Conservation (phyloP, 192 early-diverging fungal genomes). For the Phlyctochytrium arcticum region DNA sequence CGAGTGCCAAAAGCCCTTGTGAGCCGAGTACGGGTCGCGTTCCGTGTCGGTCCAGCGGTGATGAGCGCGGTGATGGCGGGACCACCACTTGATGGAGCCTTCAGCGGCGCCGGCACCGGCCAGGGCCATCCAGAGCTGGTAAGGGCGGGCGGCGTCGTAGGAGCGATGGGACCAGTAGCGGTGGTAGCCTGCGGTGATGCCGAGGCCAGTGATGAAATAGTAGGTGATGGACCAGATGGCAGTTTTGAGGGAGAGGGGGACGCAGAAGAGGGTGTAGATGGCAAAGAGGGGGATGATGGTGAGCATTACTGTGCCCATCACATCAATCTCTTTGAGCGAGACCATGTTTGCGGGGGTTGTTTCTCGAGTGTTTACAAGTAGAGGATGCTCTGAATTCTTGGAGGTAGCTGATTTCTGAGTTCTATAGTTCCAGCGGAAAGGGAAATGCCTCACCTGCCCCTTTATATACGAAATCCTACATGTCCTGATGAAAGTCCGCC, state of each 20-base stretch:
- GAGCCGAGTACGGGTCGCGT: constrained; percentile 50
- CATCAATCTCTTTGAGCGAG: constrained; percentile 30
- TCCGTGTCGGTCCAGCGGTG: constrained; percentile 56
- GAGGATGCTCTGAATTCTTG: too few relatives aligned
- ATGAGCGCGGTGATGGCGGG: constrained; percentile 45
- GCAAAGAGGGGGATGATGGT: constrained; percentile 67
- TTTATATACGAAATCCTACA: too few relatives aligned
- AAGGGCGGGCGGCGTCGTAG: constrained; percentile 39
- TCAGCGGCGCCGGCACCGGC: constrained; percentile 42
- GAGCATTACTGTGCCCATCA: constrained; percentile 32
- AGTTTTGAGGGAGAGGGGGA: constrained; percentile 64
- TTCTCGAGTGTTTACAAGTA: too few relatives aligned
- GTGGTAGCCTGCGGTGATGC: constrained; percentile 67
- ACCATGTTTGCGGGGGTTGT: constrained; percentile 8
- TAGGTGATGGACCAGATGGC: constrained; percentile 65
- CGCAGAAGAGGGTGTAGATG: constrained; percentile 73
- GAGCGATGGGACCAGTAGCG: constrained; percentile 51
- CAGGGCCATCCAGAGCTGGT: constrained; percentile 34
- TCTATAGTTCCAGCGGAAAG: too few relatives aligned
- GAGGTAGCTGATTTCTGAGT: too few relatives aligned
- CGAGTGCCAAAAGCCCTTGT: constrained; percentile 43
- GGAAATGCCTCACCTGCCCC: too few relatives aligned
- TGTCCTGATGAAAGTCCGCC: too few relatives aligned
- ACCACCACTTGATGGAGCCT: constrained; percentile 55
- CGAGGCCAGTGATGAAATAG: constrained; percentile 77